Conservation (phyloP, 73 alveolate species). For the Symbiodinium pilosum region DNA sequence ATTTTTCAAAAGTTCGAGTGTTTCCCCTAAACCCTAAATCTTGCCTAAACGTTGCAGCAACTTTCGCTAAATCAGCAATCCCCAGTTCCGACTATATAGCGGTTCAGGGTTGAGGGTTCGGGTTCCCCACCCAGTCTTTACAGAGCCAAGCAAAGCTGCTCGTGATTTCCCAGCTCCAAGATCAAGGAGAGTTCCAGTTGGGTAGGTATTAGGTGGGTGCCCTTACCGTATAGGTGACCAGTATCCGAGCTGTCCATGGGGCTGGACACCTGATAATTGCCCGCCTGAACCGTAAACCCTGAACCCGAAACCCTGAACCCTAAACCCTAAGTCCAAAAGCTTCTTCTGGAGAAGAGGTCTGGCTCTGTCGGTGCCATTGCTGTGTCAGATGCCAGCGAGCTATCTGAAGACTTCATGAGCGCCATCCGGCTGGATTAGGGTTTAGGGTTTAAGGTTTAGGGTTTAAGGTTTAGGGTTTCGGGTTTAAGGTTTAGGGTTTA, state of each 20-base stretch:
- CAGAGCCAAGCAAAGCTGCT: too few relatives aligned
- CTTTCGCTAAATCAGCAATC: background rate
- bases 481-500: background rate
- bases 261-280: too few relatives aligned
- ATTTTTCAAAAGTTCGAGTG: too few relatives aligned
- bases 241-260: too few relatives aligned
- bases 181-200: too few relatives aligned
- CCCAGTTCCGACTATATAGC: background rate
- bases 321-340: background rate
- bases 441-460: background rate
- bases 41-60: background rate
- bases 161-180: too few relatives aligned
- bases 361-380: background rate
- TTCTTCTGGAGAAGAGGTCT: background rate
- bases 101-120: background rate
- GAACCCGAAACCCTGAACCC: background rate
- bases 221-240: too few relatives aligned
- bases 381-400: constrained; percentile 58
- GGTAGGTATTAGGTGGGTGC: too few relatives aligned
- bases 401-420: constrained; percentile 83
- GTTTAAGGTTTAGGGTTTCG: background rate
- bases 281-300: background rate
- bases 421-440: background rate
- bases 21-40: background rate
- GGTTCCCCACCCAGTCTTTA: background rate